Base-by-base conservation (phyloP, 805 yeast genomes). In the Pichia paraexigua region DNA sequence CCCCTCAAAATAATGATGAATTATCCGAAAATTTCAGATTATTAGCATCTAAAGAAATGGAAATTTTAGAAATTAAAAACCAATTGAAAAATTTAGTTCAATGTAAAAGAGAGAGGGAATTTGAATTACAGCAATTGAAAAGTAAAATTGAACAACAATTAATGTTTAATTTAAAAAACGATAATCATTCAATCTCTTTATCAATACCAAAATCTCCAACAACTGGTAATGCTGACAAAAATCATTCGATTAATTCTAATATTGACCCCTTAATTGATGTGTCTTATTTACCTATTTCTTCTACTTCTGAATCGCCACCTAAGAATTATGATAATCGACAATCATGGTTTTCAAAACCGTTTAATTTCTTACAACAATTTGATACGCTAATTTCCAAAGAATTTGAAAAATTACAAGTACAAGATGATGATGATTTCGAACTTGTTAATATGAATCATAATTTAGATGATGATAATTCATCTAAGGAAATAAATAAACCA, bases 11-110 rank as follows among this genome's bases (percentile, higher is more conserved):
- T n/a, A 42, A 43, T 27, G 49, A 45, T 39, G 43, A 22, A 41
- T 69, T 83, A 7, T 80, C 79, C 52, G 78, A 75, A 5, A 77
- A 82, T 46, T 65, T 85, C 46, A 73, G 87, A 54, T 67, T 74
- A 10, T 66, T 85, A 44, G 92, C 92, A 0, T 69, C 79, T 41
- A 85, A 83, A 60, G 94, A 85, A 61, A 78, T 82, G 78, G 77
- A 76, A 25, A 70, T 85, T 28, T 75, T 85, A 47, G 90, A 85
- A 57, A 65, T 83, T 43, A 83, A 80, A 55, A 82, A 79, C 56
- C 69, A 71, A 45, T 73, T 83, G 25, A 75, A 74, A 43, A 74
- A 70, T 22, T 53, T 84, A 59, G 62, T 59, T 21, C 58, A 55
- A 2, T 66, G 65, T 45, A 74, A 79, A 47, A 63, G 70, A 32